Base-by-base conservation (phyloP, 2,329 filamentous ascomycete genomes). In the Lachnellula suecica region DNA sequence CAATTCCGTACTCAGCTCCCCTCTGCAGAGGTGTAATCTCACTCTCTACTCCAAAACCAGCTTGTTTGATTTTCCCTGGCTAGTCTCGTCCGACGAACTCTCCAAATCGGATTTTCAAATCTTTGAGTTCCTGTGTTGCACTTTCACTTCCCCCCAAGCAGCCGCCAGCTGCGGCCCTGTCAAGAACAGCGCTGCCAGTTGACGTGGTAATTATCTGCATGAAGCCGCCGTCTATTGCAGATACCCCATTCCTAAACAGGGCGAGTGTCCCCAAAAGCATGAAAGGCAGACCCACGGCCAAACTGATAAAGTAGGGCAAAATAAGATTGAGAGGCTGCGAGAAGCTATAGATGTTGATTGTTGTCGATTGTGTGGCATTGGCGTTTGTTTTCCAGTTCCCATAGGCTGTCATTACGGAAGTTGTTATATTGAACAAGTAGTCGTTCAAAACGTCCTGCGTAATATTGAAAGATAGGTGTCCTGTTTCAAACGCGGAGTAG, bases 291-390 rank as follows among this genome's bases (percentile, higher is more conserved):
- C 57, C 38, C 7, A 59, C 13, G 0, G 42, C 3, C 1, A 62
- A 44, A 2, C 45, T 54, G 13, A 63, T 19, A 47, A 59, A 59
- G 15, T 63, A 62, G n/a, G 59, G 62, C 0, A 64, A 22, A 9
- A 64, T 35, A 11, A 64, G 52, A 9, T 45, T 55, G 0, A 63
- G 48, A 0, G 59, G 62, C 23, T 55, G 44, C 0, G 54, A 58
- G 42, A 64, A 62, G n/a, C 17, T 47, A 19, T 59, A 64, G 4
- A 63, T 52, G 34, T 59, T 59, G 25, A 57, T 38, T 8, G 47
- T 42, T 2, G 40, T 45, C 6, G 13, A 25, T 2, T 41, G 37
- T 9, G 52, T 62, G 3, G 59, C 51, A 23, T 60, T 61, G 2
- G 42, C 37, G 4, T 41, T 52, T 1, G 54, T 60, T 27, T 54